These are phyloP conservation scores for Acacia melanoxylon DNA, from an alignment of 306 rosid genomes.

Conservation along the genomic window DNA sequence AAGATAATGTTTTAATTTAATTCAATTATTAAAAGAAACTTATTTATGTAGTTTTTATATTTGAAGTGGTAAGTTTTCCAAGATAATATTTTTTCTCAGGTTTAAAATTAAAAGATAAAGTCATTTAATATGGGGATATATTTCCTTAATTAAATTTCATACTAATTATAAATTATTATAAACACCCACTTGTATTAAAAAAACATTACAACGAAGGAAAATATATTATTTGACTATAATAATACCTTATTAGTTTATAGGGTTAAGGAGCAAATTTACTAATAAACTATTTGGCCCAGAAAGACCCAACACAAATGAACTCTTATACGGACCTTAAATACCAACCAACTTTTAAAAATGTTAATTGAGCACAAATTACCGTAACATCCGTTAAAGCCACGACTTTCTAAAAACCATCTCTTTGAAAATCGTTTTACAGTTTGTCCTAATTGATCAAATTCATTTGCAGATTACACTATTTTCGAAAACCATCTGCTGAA, in stretches of 20 bases:
- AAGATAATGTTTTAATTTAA: neutral
- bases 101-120: neutral
- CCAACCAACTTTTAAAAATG: no score
- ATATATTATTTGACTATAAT: no score
- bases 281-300: no score
- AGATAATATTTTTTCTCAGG: neutral
- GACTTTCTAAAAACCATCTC: no score
- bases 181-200: no score
- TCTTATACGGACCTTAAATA: no score
- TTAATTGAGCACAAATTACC: no score
- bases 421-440: neutral
- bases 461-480: neutral
- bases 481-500: neutral
- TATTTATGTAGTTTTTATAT: neutral
- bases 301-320: no score
- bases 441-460: neutral
- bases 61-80: neutral
- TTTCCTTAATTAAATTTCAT: neutral
- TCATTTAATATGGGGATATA: neutral
- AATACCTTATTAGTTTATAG: neutral
- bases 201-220: neutral
- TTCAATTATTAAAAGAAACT: neutral
- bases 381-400: no score
- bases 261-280: no score
- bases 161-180: neutral